phyloP scores from a whole-genome alignment of 106 monocot species.

The Allium sativum region DNA sequence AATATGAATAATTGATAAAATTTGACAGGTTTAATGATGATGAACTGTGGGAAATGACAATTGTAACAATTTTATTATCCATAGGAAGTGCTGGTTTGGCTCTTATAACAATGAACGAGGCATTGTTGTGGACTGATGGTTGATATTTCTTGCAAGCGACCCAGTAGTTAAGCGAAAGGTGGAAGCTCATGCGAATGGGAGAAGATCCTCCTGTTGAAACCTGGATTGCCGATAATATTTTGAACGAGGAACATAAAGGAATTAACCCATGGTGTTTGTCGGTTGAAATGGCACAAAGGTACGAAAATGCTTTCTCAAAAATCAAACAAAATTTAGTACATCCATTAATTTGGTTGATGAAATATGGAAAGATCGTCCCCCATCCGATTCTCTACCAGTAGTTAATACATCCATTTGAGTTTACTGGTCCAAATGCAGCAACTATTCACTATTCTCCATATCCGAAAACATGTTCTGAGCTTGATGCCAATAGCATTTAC shows the following conservation, averaged over 20 bases:
- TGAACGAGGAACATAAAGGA: constrained; percentile 57
- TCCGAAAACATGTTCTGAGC: constrained; percentile 67
- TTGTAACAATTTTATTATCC: too few relatives aligned
- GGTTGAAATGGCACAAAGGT: constrained; percentile 76
- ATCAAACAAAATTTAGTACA: constrained; percentile 70
- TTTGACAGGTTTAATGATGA: too few relatives aligned
- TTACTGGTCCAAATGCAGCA: constrained; percentile 93
- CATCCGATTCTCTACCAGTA: constrained; percentile 41
- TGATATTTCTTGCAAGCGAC: too few relatives aligned
- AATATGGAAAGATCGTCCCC: constrained; percentile 81
- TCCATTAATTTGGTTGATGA: constrained; percentile 72
- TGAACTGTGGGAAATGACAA: constrained; percentile 34
- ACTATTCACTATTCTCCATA: constrained; percentile 79
- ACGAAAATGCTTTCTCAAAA: constrained; percentile 56
- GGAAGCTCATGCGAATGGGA: too few relatives aligned
- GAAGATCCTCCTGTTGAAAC: too few relatives aligned
- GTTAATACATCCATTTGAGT: constrained; percentile 63
- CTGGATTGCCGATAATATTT: too few relatives aligned
- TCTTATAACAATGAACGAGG: too few relatives aligned
- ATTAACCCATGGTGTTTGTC: constrained; percentile 94
- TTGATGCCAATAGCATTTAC: constrained; percentile 90
- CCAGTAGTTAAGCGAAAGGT: too few relatives aligned
- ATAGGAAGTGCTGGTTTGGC: too few relatives aligned
- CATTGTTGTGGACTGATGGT: too few relatives aligned
- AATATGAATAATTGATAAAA: too few relatives aligned